Conservation (phyloP, 805 yeast species). For the Isabelozyma heimii region DNA sequence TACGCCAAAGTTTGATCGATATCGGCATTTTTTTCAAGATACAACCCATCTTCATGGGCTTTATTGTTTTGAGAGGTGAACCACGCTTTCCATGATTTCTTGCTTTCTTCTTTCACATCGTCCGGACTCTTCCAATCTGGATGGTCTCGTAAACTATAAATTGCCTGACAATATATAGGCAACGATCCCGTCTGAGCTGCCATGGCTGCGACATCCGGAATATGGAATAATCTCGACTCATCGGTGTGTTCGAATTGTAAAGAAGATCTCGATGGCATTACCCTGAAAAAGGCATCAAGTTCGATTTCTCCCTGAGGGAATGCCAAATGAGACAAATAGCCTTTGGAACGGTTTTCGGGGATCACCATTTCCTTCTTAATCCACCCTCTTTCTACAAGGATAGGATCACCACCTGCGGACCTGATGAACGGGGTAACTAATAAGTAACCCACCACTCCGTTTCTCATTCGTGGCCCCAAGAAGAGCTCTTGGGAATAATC, state of each 20-base stretch:
- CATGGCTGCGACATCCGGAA: constrained; percentile 82
- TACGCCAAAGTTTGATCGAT: constrained; percentile 34
- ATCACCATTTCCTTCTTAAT: constrained; percentile 63
- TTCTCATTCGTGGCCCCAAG: constrained; percentile 82
- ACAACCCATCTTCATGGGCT: constrained; percentile 10
- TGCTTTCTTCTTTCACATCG: background rate
- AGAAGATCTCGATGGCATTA: constrained; percentile 60
- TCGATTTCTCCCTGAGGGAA: constrained; percentile 71
- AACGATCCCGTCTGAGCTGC: constrained; percentile 61
- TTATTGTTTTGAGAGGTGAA: constrained; percentile 1
- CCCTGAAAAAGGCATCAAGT: constrained; percentile 70
- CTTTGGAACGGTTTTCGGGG: constrained; percentile 48
- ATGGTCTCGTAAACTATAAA: constrained; percentile 65
- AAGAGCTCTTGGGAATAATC: constrained; percentile 84
- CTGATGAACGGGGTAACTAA: constrained; percentile 81
- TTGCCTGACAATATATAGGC: constrained; percentile 74
- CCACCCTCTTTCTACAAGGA: constrained; percentile 92
- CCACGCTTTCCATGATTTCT: constrained; percentile 36
- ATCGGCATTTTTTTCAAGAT: constrained; percentile 15
- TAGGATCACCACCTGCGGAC: constrained; percentile 68
- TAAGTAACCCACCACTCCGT: constrained; percentile 69
- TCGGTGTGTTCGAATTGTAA: constrained; percentile 68
- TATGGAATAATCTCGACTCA: constrained; percentile 68
- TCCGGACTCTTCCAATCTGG: constrained; percentile 40
- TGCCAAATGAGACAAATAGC: constrained; percentile 63